Conservation (phyloP, 1,284 basidiomycete species). For the Porogramme epimiltina region DNA sequence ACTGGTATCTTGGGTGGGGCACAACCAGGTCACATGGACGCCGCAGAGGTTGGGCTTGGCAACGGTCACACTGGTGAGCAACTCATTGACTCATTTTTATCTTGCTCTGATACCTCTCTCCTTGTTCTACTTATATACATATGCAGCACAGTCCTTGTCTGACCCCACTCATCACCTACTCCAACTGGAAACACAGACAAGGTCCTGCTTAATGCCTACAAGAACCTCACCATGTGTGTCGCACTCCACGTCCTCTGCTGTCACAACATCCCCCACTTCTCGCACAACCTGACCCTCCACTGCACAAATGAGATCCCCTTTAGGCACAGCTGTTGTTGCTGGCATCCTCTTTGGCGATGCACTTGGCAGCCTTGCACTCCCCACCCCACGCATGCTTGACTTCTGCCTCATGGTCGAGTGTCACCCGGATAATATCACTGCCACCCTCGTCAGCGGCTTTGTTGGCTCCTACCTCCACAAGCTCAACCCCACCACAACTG, state of each 20-base stretch:
- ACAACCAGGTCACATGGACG: too few species aligned
- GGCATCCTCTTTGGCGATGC: slow-evolving; percentile 90
- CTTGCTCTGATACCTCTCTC: too few species aligned
- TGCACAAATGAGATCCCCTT: slow-evolving; percentile 96
- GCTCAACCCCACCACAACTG: slow-evolving; percentile 75
- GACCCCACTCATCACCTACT: slow-evolving; percentile 78
- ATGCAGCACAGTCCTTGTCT: too few species aligned
- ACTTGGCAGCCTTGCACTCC: slow-evolving; percentile 75
- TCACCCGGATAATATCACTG: slow-evolving; percentile 99
- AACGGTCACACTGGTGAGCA: too few species aligned
- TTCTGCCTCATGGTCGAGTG: slow-evolving; percentile 99
- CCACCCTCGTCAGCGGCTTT: slow-evolving; percentile 95
- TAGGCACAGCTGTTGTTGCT: slow-evolving; percentile 94
- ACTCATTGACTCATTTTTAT: too few species aligned
- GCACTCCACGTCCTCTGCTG: slow-evolving; percentile 96
- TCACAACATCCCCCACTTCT: slow-evolving; percentile 76
- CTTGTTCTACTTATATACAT: too few species aligned
- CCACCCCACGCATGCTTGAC: slow-evolving; percentile 82
- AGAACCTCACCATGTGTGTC: slow-evolving; percentile 97
- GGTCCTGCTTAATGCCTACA: slow-evolving; percentile 94
- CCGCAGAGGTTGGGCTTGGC: too few species aligned
- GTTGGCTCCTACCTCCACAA: slow-evolving; percentile 97
- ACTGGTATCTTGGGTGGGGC: too few species aligned
- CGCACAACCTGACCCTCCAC: slow-evolving; percentile 72
- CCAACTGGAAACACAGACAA: slow-evolving; percentile 89